Percentiles rank a stretch among this genome's conserved stretches.
These are phyloP conservation scores for Botrytis aclada DNA, from an alignment of 2,329 filamentous ascomycete species.

Conservation along the genomic window DNA sequence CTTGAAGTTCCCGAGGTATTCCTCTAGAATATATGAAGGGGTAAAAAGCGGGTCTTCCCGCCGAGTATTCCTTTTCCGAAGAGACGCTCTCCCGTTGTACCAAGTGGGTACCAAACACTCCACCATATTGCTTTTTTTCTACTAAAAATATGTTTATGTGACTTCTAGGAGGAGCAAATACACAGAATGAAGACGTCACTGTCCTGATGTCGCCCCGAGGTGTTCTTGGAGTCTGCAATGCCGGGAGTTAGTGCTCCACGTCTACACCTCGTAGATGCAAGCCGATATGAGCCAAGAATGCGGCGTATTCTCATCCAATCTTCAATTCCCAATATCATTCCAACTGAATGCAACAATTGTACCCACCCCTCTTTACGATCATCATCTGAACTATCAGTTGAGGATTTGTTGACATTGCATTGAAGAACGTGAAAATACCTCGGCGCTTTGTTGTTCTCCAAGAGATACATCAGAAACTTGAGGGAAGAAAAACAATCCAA, in stretches of 20 bases:
- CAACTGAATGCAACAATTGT: not conserved
- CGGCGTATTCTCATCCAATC: not conserved
- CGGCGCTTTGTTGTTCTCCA: not conserved
- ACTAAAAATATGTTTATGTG: not conserved
- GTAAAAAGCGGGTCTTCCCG: not conserved
- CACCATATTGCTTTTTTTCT: not conserved
- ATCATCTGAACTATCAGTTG: not conserved
- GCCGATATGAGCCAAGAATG: not conserved
- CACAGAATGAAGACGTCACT: not conserved
- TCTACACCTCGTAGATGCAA: not conserved
- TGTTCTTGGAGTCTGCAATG: not conserved
- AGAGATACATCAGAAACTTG: not conserved
- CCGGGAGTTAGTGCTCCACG: not conserved
- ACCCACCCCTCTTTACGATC: not conserved
- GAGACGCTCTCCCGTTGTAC: not conserved
- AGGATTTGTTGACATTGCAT: not conserved
- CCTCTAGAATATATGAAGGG: not conserved
- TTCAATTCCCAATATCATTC: not conserved
- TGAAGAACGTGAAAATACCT: not conserved
- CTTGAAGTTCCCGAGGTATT: not conserved
- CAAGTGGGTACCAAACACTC: not conserved
- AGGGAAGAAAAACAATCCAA: not conserved
- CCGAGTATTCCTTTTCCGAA: not conserved
- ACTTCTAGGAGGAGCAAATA: not conserved
- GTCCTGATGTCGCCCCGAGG: not conserved